Percentiles rank a stretch among this genome's conserved stretches.
Evolutionary conservation across 2,329 filamentous ascomycete species (phyloP).

Genomic region (Neospermospora avenae): DNA sequence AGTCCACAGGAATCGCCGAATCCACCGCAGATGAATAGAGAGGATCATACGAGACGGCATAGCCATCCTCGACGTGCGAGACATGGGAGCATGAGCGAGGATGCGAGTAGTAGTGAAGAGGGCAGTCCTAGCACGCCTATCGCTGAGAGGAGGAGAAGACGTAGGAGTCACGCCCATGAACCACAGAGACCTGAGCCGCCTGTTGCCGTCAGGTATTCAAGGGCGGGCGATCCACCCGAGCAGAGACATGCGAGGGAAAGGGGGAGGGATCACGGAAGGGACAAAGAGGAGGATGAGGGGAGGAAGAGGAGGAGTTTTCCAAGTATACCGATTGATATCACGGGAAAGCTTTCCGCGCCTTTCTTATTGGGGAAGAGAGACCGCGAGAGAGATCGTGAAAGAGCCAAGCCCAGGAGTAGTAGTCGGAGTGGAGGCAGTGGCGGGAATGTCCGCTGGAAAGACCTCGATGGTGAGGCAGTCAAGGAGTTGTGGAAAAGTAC

Average conservation of each 20-base stretch:
- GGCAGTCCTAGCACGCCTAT: conserved; percentile 17
- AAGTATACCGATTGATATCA: conserved; percentile 29
- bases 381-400: conserved; percentile 32
- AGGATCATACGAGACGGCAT: conserved; percentile 41
- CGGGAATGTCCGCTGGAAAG: conserved; percentile 22
- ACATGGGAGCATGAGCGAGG: conserved; percentile 22
- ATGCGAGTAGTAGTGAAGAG: conserved; percentile 25
- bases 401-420: conserved; percentile 23
- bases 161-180: conserved; percentile 39
- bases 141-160: conserved; percentile 24
- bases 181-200: background rate
- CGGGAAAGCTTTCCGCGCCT: conserved; percentile 31
- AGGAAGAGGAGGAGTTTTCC: conserved; percentile 22
- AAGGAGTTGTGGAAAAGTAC: conserved; percentile 27
- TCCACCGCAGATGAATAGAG: background rate
- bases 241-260: conserved; percentile 13
- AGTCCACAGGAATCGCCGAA: conserved; percentile 25
- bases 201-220: conserved; percentile 10
- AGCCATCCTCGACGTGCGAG: conserved; percentile 44
- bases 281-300: conserved; percentile 33
- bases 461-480: conserved; percentile 15
- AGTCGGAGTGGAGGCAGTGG: conserved; percentile 10
- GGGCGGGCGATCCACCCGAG: conserved; percentile 7
- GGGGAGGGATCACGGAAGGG: conserved; percentile 25
- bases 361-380: conserved; percentile 38